A percentile compares a stretch with the other conserved stretches of the same genome.
Evolutionary conservation across 2,329 filamentous ascomycete species (phyloP).

Genomic region (Trichoderma sp.): DNA sequence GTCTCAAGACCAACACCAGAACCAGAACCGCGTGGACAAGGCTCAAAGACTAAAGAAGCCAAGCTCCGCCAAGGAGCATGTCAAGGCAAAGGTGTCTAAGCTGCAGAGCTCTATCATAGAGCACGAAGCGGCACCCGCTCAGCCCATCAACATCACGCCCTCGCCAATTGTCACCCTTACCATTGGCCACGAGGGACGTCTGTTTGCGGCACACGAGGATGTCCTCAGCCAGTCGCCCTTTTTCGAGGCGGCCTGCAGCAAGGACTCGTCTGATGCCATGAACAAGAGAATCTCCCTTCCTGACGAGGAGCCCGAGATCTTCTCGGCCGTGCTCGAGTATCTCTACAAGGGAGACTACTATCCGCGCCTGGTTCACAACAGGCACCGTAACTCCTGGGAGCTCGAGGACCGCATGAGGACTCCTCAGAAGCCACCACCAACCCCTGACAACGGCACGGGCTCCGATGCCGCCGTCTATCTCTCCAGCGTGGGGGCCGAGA

Average conservation of each 20-base stretch:
- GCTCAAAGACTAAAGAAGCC: conserved; percentile 71
- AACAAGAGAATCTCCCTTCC: conserved; percentile 73
- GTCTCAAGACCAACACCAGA: conserved; percentile 57
- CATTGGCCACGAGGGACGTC: conserved; percentile 77
- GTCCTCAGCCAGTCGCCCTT: conserved; percentile 82
- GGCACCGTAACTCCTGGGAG: conserved; percentile 81
- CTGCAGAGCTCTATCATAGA: conserved; percentile 78
- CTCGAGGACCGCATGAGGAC: conserved; percentile 65
- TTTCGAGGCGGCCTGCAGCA: conserved; percentile 70
- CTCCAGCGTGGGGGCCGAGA: conserved; percentile 66
- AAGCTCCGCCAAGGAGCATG: conserved; percentile 57
- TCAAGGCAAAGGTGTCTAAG: conserved; percentile 71
- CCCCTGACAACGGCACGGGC: conserved; percentile 47
- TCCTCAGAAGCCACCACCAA: conserved; percentile 48
- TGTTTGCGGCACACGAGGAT: conserved; percentile 95
- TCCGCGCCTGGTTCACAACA: conserved; percentile 83
- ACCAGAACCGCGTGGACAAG: conserved; percentile 72
- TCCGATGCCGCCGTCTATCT: conserved; percentile 64
- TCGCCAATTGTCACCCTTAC: conserved; percentile 83
- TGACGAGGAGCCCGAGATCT: conserved; percentile 82
- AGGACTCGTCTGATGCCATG: conserved; percentile 70
- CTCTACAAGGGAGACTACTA: conserved; percentile 97
- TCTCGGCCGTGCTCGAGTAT: conserved; percentile 92
- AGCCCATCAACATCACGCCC: conserved; percentile 33
- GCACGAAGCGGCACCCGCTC: conserved; percentile 38